Percentiles rank a stretch among this genome's conserved stretches.
phyloP scores from a whole-genome alignment of 140 eudicot genomes.

The Stevia rebaudiana region DNA sequence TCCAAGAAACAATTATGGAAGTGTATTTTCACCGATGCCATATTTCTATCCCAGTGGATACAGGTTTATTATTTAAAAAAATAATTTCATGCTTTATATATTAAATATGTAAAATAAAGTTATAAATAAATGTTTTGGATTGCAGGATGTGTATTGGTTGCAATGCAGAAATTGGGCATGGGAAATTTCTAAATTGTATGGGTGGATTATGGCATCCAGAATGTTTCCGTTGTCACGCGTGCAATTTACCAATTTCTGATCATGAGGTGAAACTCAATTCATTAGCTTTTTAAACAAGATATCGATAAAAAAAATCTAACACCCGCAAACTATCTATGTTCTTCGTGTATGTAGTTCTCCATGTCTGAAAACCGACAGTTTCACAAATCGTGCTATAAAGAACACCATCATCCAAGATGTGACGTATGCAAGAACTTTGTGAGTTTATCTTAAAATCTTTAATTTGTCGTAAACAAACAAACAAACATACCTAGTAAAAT shows the following conservation, averaged over 20 bases:
- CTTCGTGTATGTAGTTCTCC: slow-evolving; percentile 52
- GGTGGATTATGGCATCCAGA: slow-evolving; percentile 98
- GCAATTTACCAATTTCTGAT: slow-evolving; percentile 78
- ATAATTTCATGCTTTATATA: background rate
- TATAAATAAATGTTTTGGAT: background rate
- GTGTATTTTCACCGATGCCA: slow-evolving; percentile 48
- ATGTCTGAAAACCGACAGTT: slow-evolving; percentile 63
- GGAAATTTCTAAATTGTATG: slow-evolving; percentile 79
- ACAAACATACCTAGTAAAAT: too few relatives aligned
- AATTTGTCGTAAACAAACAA: background rate
- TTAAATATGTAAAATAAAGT: background rate
- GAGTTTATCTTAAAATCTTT: slow-evolving; percentile 29
- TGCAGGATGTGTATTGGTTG: slow-evolving; percentile 90
- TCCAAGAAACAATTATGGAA: slow-evolving; percentile 55
- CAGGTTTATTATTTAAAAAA: slow-evolving; percentile 40
- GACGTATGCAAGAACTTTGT: slow-evolving; percentile 87
- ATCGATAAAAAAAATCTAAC: background rate
- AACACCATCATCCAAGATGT: slow-evolving; percentile 77
- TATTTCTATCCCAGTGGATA: slow-evolving; percentile 48
- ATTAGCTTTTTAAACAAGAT: background rate
- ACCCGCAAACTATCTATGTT: background rate
- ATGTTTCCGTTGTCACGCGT: slow-evolving; percentile 79
- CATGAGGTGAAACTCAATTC: slow-evolving; percentile 53
- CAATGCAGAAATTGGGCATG: slow-evolving; percentile 84
- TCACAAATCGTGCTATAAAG: slow-evolving; percentile 81